phyloP scores from a whole-genome alignment of 192 early-diverging fungal genomes.

The Backusella tarrabulga region DNA sequence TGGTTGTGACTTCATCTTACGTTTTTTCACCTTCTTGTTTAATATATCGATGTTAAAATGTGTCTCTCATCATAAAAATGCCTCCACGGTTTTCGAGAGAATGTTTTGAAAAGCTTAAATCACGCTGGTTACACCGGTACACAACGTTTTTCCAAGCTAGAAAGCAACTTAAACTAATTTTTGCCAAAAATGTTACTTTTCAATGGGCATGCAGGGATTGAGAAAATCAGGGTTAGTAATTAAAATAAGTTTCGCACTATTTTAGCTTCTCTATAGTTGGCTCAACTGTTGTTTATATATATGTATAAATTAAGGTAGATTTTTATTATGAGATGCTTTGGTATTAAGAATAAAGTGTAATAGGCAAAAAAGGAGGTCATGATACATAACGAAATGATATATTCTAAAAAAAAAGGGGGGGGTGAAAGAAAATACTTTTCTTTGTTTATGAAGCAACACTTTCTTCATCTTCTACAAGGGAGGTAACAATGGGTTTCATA shows the following conservation, averaged over 20 bases:
- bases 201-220: neutral
- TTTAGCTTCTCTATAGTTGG: neutral
- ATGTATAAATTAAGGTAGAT: neutral
- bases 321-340: neutral
- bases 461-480: conserved; percentile 6
- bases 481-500: conserved; percentile 18
- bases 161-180: neutral
- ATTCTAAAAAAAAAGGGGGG: neutral
- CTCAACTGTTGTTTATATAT: neutral
- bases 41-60: neutral
- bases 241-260: neutral
- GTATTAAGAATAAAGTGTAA: neutral
- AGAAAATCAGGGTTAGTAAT: neutral
- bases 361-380: neutral
- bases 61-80: neutral
- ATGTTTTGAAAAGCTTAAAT: neutral
- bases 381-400: neutral
- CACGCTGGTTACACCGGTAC: neutral
- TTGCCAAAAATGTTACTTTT: neutral
- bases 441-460: neutral
- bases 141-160: neutral
- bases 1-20: neutral
- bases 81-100: neutral
- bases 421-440: neutral
- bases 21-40: neutral